Percentiles rank a stretch among this genome's conserved stretches.
phyloP scores from a whole-genome alignment of 176 grass and related monocot species.

The Oryza punctata region DNA sequence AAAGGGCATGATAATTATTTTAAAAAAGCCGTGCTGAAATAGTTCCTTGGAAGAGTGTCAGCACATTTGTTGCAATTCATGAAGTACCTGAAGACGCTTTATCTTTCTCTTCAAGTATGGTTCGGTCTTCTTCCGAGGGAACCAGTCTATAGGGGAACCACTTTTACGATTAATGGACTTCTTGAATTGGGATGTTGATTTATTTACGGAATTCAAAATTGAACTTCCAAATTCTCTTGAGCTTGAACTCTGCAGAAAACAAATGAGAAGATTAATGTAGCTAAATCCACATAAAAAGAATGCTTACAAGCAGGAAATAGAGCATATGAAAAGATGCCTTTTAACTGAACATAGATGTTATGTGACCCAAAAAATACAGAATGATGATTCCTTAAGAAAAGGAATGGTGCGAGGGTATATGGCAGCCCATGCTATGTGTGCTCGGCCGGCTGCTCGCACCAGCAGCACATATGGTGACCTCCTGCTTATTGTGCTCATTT shows the following conservation, averaged over 20 bases:
- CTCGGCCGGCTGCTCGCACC: too few species aligned
- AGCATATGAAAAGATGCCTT: background rate
- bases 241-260: constrained; percentile 55
- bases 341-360: background rate
- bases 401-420: too few species aligned
- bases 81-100: constrained; percentile 77
- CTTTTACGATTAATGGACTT: constrained; percentile 58
- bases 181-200: constrained; percentile 77
- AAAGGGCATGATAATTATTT: background rate
- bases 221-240: constrained; percentile 64
- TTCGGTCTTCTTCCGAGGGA: constrained; percentile 77
- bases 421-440: too few species aligned
- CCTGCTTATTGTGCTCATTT: too few species aligned
- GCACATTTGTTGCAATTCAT: constrained; percentile 7
- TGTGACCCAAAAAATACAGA: background rate
- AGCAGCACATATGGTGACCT: too few species aligned
- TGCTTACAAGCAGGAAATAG: background rate
- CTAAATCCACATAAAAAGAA: constrained; percentile 19
- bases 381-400: background rate
- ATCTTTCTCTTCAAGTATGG: constrained; percentile 97
- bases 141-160: constrained; percentile 71
- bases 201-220: constrained; percentile 68
- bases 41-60: constrained; percentile 5
- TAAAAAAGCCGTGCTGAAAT: background rate
- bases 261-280: constrained; percentile 18